Evolutionary conservation across 805 yeast species (phyloP), one percentile per base, ranked within the genome.

Genomic region (Martiniozyma abietophila): DNA sequence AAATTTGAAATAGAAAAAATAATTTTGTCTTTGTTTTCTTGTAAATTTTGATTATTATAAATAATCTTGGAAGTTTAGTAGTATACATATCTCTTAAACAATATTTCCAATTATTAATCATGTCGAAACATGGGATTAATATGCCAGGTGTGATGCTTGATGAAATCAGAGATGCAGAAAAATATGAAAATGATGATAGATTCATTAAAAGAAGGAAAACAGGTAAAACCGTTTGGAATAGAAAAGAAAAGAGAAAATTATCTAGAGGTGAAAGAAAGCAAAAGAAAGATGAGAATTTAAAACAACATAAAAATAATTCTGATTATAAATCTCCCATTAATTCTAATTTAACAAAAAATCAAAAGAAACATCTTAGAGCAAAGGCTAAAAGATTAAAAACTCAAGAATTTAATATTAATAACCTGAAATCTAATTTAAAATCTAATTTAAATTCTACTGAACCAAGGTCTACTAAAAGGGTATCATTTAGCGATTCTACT

Each of bases 71-170:
- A n/a, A n/a, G n/a, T n/a, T n/a, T n/a, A n/a, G n/a, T n/a, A n/a
- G n/a, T n/a, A n/a, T n/a, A n/a, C n/a, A n/a, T n/a, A n/a, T n/a
- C n/a, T n/a, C n/a, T n/a, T n/a, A n/a, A n/a, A n/a, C n/a, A n/a
- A n/a, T n/a, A n/a, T n/a, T n/a, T n/a, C n/a, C n/a, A n/a, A n/a
- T n/a, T n/a, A n/a, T n/a, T n/a, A n/a, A n/a, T n/a, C 10, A 50
- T 44, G 34, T 45, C 45, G 29, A 42, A 42, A 17, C 63, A 54
- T 31, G 55, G 55, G n/a, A 59, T 65, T 27, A 56, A 58, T 29
- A 54, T 67, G 30, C 72, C 72, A 2, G 67, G 67, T 11, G 54
- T 49, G 18, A 44, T 67, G 28, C 47, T 67, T 22, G 71, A 67
- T 34, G 61, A 56, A 42, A 64, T 67, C 29, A 49, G 60, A 25